These are phyloP conservation scores for Chlamydomonas sp. DNA, from an alignment of 139 green algal species.

Conservation along the genomic window DNA sequence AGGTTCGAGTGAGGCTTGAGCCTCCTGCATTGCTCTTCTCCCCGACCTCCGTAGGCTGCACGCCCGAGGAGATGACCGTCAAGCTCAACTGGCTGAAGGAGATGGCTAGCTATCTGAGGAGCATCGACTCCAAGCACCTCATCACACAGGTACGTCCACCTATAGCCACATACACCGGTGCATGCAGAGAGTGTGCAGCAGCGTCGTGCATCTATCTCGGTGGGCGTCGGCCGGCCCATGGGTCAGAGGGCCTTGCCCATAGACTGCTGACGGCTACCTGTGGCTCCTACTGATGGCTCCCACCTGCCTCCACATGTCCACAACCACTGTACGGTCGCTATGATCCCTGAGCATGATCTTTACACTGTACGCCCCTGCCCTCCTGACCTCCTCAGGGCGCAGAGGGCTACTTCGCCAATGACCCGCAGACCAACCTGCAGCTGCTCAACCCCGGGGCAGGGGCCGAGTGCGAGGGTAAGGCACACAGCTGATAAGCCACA, in stretches of 20 bases:
- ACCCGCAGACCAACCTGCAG: conserved; percentile 19
- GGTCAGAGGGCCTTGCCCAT: too few relatives aligned
- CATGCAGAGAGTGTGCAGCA: too few relatives aligned
- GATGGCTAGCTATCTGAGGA: conserved; percentile 57
- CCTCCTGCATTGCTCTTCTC: background rate
- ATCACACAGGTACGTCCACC: conserved; percentile 8
- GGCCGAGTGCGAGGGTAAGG: conserved; percentile 32
- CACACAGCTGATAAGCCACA: background rate
- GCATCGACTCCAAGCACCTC: conserved; percentile 43
- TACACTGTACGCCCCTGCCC: background rate
- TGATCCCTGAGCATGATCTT: background rate
- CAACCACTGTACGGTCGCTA: too few relatives aligned
- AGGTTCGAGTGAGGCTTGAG: background rate
- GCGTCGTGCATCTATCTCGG: too few relatives aligned
- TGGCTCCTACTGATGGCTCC: too few relatives aligned
- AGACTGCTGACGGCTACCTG: too few relatives aligned
- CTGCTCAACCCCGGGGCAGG: conserved; percentile 37
- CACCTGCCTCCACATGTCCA: too few relatives aligned
- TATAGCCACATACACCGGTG: too few relatives aligned
- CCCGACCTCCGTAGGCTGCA: conserved; percentile 29
- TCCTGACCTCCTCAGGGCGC: background rate
- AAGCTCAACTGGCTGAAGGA: conserved; percentile 58
- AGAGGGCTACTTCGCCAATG: conserved; percentile 32
- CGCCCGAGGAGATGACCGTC: conserved; percentile 6
- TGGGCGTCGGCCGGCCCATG: too few relatives aligned